Evolutionary conservation across 164 flowering plant species (phyloP), one percentile per base, ranked within the genome.

Genomic region (Liriodendron chinense): DNA sequence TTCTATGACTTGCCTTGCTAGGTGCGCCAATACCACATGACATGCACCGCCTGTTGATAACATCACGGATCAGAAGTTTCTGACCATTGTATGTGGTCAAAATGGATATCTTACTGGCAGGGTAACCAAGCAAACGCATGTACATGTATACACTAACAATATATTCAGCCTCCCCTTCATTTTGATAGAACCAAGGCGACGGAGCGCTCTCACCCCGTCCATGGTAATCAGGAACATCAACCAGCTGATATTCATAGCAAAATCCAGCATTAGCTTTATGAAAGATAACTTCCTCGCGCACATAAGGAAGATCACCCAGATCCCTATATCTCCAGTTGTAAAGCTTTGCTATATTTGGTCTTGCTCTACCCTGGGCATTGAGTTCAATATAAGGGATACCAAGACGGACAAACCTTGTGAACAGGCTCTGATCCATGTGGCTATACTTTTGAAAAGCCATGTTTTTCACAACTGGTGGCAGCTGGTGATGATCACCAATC

Each of bases 381-480:
- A 96, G 97, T 83, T 96, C 98, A 81, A 96, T 92, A 75, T 96
- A 96, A 28, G 99, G 99, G 74, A 94, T 90, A 50, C 97, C 98
- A 1, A 96, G 83, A 69, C 98, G 94, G 73, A 96, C 98, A 91
- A 96, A 96, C 86, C 98, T 88, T 26, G 98, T 96, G 80, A 96
- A 96, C 18, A 96, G 84, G 79, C 97, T 92, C 80, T 96, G 99
- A 84, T 96, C 98, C 99, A 96, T 96, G 85, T 96, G 99, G 77
- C 99, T 96, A 80, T 96, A 96, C 80, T 96, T 96, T 74, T 96
- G 99, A 82, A 96, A 96, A 86, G 99, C 99, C 98, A 96, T 96
- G 82, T 96, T 96, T 84, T 96, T 96, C 53, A 96, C 99, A 69
- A 94, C 99, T 63, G 99, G 99, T 76, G 99, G 99, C 86, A 96